Evolutionary conservation across 805 yeast genomes (phyloP).

Genomic region (Saturnispora sekii): DNA sequence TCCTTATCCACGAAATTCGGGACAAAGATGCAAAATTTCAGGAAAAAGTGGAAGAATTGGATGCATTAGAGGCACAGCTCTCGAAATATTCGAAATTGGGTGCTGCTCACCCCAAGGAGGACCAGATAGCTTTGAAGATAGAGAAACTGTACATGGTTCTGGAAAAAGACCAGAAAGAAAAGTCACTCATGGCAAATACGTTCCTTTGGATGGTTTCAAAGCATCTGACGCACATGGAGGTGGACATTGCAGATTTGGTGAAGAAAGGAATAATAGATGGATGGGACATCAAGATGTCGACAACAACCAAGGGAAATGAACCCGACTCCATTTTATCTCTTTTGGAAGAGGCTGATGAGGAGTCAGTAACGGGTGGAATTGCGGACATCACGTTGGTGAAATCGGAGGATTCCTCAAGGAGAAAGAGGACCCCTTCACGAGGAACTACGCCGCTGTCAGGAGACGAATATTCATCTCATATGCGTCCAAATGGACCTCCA

Average conservation of each 20-base stretch:
- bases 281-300: constrained; percentile 41
- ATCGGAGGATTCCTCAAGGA: constrained; percentile 1
- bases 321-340: background rate
- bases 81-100: constrained; percentile 76
- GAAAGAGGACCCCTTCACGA: constrained; percentile 8
- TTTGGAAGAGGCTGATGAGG: background rate
- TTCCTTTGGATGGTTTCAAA: constrained; percentile 69
- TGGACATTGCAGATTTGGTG: constrained; percentile 66
- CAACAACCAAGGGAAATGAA: constrained; percentile 25
- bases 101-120: constrained; percentile 86
- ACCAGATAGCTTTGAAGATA: constrained; percentile 51
- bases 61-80: constrained; percentile 64
- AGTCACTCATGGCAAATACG: constrained; percentile 71
- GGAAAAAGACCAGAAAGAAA: constrained; percentile 60
- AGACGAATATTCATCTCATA: constrained; percentile 6
- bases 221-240: constrained; percentile 63
- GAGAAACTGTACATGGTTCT: constrained; percentile 56
- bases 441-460: constrained; percentile 9
- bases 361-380: background rate
- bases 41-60: constrained; percentile 57
- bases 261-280: constrained; percentile 58
- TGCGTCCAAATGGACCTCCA: constrained; percentile 4
- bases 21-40: constrained; percentile 56
- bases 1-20: constrained; percentile 68
- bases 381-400: background rate